Conservation (phyloP, 257 asterid species). For the Solanum verrucosum region DNA sequence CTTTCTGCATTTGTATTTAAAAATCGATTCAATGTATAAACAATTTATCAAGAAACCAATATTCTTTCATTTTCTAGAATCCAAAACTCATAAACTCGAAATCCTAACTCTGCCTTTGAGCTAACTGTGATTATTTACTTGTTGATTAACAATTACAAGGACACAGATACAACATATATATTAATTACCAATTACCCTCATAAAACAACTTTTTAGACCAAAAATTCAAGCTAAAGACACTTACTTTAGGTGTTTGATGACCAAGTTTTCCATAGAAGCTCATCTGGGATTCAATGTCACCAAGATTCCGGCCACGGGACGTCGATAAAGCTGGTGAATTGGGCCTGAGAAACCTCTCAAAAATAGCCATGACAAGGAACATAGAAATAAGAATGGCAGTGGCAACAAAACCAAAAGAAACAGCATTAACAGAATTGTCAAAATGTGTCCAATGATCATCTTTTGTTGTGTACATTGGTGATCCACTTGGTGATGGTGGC, state of each 20-base stretch:
- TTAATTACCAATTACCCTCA: not conserved
- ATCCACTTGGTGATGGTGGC: constrained; percentile 46
- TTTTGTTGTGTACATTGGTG: constrained; percentile 45
- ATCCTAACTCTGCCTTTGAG: not conserved
- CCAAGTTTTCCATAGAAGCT: constrained; percentile 40
- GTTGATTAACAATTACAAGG: not conserved
- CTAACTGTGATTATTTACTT: not conserved
- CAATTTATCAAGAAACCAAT: not conserved
- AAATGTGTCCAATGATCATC: constrained; percentile 86
- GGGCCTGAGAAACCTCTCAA: constrained; percentile 67
- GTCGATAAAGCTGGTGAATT: constrained; percentile 43
- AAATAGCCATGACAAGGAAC: constrained; percentile 91
- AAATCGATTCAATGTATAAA: not conserved
- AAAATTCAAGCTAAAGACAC: constrained; percentile 7
- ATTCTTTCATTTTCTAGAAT: not conserved
- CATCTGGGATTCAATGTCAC: constrained; percentile 49
- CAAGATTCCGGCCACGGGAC: constrained; percentile 19
- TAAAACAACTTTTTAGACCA: not conserved
- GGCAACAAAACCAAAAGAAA: constrained; percentile 90
- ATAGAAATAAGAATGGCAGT: constrained; percentile 87
- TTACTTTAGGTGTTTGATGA: constrained; percentile 64
- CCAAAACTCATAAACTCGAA: not conserved
- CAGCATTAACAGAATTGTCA: constrained; percentile 81
- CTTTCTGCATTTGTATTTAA: not conserved
- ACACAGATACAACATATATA: not conserved